Percentiles rank a stretch among this genome's conserved stretches.
Conservation (phyloP, 495 filamentous ascomycete genomes). For the Cercophora samala region DNA sequence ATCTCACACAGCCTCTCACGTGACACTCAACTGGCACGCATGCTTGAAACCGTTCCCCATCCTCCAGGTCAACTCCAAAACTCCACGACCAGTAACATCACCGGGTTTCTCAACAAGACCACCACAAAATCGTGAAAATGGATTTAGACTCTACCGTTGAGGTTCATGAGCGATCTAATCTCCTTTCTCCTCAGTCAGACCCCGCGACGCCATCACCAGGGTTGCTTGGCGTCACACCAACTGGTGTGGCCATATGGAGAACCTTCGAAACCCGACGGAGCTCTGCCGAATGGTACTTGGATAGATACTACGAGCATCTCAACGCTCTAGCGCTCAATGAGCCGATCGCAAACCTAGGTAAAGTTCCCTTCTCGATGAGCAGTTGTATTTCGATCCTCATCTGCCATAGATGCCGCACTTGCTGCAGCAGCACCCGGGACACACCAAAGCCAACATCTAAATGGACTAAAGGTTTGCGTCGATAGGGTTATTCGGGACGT, state of each 20-base stretch:
- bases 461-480: neutral
- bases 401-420: neutral
- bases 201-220: neutral
- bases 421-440: neutral
- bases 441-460: neutral
- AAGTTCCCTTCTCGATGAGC: too few species aligned
- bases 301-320: neutral
- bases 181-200: neutral
- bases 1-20: neutral
- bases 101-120: neutral
- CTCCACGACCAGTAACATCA: neutral
- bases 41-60: too few species aligned
- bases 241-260: neutral
- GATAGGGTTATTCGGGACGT: neutral
- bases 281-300: neutral
- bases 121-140: neutral
- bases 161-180: neutral
- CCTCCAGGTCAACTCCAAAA: too few species aligned
- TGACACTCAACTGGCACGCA: too few species aligned
- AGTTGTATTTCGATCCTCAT: neutral
- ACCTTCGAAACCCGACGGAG: neutral
- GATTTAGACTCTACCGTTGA: neutral
- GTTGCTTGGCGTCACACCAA: neutral
- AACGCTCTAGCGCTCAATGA: neutral
- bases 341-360: neutral